Percentiles rank a stretch among this genome's conserved stretches.
Evolutionary conservation across 441 rosid species (phyloP).

Genomic region (Viola pubescens): DNA sequence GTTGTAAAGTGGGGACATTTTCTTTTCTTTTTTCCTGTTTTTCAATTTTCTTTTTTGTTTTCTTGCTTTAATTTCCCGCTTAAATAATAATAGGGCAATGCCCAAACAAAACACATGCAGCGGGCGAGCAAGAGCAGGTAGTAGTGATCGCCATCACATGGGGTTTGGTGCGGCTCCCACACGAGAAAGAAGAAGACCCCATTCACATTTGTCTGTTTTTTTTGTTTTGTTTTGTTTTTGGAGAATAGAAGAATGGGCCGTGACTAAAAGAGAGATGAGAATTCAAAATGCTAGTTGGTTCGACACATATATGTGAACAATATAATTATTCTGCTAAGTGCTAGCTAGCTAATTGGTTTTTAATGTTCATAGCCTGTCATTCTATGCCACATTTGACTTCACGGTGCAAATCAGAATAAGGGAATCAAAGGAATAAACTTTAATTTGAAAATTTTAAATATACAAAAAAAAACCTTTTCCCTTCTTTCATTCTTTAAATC

Average conservation of each 20-base stretch:
- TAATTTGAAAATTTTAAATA: slow-evolving; percentile 16
- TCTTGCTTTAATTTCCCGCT: not conserved
- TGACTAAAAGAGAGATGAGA: not conserved
- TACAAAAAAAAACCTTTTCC: not conserved
- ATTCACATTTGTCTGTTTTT: no score
- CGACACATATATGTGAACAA: slow-evolving; percentile 6
- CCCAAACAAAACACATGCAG: not conserved
- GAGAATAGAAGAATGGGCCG: not conserved
- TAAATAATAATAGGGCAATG: not conserved
- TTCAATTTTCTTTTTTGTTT: not conserved
- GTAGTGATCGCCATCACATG: not conserved
- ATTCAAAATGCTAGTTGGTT: not conserved
- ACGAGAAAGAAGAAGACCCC: no score
- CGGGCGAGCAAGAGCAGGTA: not conserved
- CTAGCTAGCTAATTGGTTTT: not conserved
- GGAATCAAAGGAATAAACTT: slow-evolving; percentile 4
- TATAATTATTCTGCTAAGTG: not conserved
- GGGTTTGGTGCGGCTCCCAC: not conserved
- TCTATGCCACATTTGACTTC: not conserved
- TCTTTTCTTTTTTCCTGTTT: slow-evolving; percentile 17
- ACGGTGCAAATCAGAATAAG: slow-evolving; percentile 5
- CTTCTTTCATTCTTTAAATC: not conserved
- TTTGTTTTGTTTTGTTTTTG: not conserved
- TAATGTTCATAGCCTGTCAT: slow-evolving; percentile 1
- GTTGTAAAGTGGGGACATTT: slow-evolving; percentile 30